Percentiles rank a stretch among this genome's conserved stretches.
Evolutionary conservation across 2,329 filamentous ascomycete species (phyloP).

Genomic region (Grosmannia huntii): DNA sequence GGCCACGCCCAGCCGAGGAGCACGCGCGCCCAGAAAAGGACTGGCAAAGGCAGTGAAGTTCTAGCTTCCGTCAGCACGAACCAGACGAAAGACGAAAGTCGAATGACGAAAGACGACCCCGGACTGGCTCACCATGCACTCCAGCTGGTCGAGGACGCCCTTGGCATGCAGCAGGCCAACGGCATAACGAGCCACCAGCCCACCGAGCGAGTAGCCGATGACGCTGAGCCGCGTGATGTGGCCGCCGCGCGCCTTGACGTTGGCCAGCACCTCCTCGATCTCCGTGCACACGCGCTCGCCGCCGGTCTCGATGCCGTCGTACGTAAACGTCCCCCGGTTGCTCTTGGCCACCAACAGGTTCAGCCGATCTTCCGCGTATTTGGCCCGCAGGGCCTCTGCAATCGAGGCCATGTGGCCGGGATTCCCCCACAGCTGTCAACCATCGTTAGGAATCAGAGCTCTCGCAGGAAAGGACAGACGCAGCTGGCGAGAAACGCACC

Average conservation of each 20-base stretch:
- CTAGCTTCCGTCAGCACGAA: conserved; percentile 20
- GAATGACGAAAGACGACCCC: background rate
- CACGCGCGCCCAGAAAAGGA: conserved; percentile 66
- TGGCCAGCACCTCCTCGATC: conserved; percentile 50
- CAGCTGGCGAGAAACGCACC: conserved; percentile 31
- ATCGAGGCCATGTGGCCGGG: conserved; percentile 59
- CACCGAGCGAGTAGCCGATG: conserved; percentile 81
- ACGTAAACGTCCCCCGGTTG: conserved; percentile 61
- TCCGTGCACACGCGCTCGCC: conserved; percentile 55
- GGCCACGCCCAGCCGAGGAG: conserved; percentile 52
- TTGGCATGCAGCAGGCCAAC: conserved; percentile 72
- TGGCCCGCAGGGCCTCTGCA: conserved; percentile 49
- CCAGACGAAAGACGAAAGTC: background rate
- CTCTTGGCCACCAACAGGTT: conserved; percentile 60
- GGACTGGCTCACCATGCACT: conserved; percentile 51
- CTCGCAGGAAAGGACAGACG: background rate
- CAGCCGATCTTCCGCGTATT: conserved; percentile 48
- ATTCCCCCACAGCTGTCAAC: conserved; percentile 59
- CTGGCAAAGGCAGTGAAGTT: conserved; percentile 92
- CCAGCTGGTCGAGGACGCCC: conserved; percentile 64
- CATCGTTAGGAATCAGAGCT: background rate
- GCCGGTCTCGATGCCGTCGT: conserved; percentile 55
- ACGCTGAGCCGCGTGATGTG: conserved; percentile 73
- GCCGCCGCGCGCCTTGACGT: conserved; percentile 47
- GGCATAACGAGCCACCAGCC: conserved; percentile 74